Conservation (phyloP, 495 filamentous ascomycete genomes). For the Cercophora sp. region DNA sequence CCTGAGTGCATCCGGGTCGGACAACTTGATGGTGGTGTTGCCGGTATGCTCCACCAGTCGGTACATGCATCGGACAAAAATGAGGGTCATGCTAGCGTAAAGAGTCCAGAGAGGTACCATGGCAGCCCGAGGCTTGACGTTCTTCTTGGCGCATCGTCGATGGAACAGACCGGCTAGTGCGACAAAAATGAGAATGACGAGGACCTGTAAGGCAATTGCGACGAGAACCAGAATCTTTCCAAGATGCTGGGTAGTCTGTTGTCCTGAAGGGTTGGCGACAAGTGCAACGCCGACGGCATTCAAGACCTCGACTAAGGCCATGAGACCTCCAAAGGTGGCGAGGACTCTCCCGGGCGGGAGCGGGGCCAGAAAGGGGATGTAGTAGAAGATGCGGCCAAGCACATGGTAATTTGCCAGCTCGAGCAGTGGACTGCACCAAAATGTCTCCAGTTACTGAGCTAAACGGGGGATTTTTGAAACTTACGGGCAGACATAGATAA, state of each 20-base stretch:
- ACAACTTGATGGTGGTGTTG: slow-evolving; percentile 18
- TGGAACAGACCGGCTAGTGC: slow-evolving; percentile 31
- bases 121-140: slow-evolving; percentile 10
- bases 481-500: slow-evolving; percentile 34
- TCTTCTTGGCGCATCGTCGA: slow-evolving; percentile 18
- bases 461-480: too few relatives aligned
- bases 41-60: slow-evolving; percentile 32
- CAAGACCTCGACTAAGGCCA: slow-evolving; percentile 27
- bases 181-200: slow-evolving; percentile 25
- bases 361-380: slow-evolving; percentile 31
- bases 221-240: slow-evolving; percentile 26
- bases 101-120: slow-evolving; percentile 20
- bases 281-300: slow-evolving; percentile 32
- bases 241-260: slow-evolving; percentile 5
- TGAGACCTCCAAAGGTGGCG: slow-evolving; percentile 28
- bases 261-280: slow-evolving; percentile 22
- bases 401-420: slow-evolving; percentile 39
- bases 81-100: slow-evolving; percentile 31
- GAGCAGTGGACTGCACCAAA: slow-evolving; percentile 36
- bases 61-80: slow-evolving; percentile 30
- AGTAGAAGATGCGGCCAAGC: slow-evolving; percentile 34
- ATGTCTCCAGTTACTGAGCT: too few relatives aligned
- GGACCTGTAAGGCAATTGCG: slow-evolving; percentile 29
- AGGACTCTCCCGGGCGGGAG: slow-evolving; percentile 26
- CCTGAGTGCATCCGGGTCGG: slow-evolving; percentile 14